Evolutionary conservation across 495 filamentous ascomycete genomes (phyloP).

Genomic region (Aspergillus asperescens): DNA sequence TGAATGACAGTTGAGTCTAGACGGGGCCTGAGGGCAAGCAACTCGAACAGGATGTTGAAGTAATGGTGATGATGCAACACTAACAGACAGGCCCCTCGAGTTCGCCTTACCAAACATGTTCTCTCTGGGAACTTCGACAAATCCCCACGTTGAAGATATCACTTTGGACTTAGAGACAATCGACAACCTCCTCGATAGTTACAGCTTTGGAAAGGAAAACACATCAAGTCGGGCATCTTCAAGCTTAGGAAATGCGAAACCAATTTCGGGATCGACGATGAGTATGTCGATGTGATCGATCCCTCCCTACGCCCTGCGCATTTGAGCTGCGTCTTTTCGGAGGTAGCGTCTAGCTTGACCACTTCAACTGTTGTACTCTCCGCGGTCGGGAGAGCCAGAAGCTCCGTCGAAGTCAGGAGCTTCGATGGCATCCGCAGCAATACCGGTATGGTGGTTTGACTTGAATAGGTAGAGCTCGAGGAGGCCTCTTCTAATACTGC

Average conservation of each 20-base stretch:
- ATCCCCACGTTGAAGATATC: background rate
- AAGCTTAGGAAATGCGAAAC: slow-evolving; percentile 14
- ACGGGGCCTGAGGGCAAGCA: background rate
- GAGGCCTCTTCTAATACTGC: slow-evolving; percentile 4
- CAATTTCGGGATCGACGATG: slow-evolving; percentile 47
- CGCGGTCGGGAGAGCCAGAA: slow-evolving; percentile 26
- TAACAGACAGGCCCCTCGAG: background rate
- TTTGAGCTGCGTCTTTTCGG: slow-evolving; percentile 21
- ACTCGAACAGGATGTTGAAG: background rate
- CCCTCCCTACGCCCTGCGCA: slow-evolving; percentile 20
- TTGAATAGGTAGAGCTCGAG: slow-evolving; percentile 4
- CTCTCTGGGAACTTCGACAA: background rate
- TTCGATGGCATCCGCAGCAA: slow-evolving; percentile 41
- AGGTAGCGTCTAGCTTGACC: slow-evolving; percentile 38
- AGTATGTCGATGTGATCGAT: slow-evolving; percentile 44
- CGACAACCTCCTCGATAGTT: background rate
- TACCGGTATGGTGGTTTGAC: slow-evolving; percentile 32
- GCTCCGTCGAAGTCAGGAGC: slow-evolving; percentile 19
- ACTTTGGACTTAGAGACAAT: background rate
- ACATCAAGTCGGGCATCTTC: slow-evolving; percentile 19
- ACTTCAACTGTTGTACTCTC: slow-evolving; percentile 33
- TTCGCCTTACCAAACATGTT: background rate
- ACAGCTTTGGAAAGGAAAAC: no score
- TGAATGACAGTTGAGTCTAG: background rate
- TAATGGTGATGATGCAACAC: background rate